Evolutionary conservation across 2,329 filamentous ascomycete species (phyloP).

Genomic region (Claviceps cyperi): DNA sequence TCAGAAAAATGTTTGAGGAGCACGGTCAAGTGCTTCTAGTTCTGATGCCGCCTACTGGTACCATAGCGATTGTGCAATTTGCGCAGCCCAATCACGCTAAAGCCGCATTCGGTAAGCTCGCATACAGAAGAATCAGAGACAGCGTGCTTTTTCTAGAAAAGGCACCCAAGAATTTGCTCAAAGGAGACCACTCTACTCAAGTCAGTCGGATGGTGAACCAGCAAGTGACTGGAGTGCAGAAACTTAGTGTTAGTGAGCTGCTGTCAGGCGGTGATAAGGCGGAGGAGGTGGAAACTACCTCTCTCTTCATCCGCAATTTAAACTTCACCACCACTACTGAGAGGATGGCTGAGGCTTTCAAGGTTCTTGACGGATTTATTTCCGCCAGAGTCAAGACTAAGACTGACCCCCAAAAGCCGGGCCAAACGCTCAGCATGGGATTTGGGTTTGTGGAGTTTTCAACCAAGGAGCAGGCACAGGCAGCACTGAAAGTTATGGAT

Average conservation of each 20-base stretch:
- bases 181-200: constrained; percentile 14
- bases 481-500: constrained; percentile 75
- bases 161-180: constrained; percentile 71
- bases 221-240: constrained; percentile 33
- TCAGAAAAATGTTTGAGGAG: constrained; percentile 70
- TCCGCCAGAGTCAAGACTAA: constrained; percentile 88
- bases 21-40: constrained; percentile 70
- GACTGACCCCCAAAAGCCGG: constrained; percentile 77
- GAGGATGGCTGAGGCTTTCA: constrained; percentile 62
- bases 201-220: constrained; percentile 18
- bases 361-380: constrained; percentile 72
- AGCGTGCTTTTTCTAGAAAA: constrained; percentile 89
- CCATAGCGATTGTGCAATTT: constrained; percentile 89
- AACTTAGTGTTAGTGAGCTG: constrained; percentile 54
- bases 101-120: constrained; percentile 68
- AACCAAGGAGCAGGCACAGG: constrained; percentile 61
- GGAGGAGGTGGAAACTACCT: constrained; percentile 51
- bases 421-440: constrained; percentile 85
- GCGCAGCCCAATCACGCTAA: constrained; percentile 64
- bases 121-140: constrained; percentile 83
- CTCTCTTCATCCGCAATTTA: constrained; percentile 84
- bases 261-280: constrained; percentile 41
- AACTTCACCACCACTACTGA: constrained; percentile 79
- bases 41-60: constrained; percentile 83
- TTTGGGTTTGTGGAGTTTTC: constrained; percentile 91